These are phyloP conservation scores for Pisolithus orientalis DNA, from an alignment of 768 basidiomycete species.

Conservation along the genomic window DNA sequence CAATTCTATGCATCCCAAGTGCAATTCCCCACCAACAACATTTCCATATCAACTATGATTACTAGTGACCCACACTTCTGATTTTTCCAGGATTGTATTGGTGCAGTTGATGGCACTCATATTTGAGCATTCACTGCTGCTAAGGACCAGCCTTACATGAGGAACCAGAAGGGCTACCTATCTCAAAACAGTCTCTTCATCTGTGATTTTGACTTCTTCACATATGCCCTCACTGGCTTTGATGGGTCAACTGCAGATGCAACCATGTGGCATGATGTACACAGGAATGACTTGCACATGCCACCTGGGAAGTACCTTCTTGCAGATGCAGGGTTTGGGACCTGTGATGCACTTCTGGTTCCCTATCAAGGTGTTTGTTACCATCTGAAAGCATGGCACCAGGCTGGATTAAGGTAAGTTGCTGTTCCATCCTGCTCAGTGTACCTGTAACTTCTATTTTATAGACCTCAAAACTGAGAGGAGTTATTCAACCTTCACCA, in stretches of 20 bases:
- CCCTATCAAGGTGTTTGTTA: background rate
- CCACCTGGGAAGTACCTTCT: background rate
- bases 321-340: background rate
- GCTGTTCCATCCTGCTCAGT: background rate
- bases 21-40: background rate
- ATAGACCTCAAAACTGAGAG: background rate
- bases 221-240: conserved; percentile 11
- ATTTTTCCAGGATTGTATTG: conserved; percentile 3
- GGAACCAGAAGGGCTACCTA: conserved; percentile 9
- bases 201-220: conserved; percentile 13
- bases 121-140: background rate
- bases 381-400: background rate
- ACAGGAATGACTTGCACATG: conserved; percentile 1
- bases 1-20: conserved; percentile 4
- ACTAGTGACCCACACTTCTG: background rate
- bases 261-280: conserved; percentile 5
- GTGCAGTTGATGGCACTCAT: conserved; percentile 7
- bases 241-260: conserved; percentile 12
- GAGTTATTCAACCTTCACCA: background rate
- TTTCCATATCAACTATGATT: background rate
- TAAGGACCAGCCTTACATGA: conserved; percentile 4
- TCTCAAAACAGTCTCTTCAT: conserved; percentile 16
- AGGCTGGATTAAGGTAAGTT: background rate
- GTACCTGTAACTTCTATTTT: no score
- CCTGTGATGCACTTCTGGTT: background rate